These are phyloP conservation scores for Rosa chinensis DNA, from an alignment of 306 rosid species.

Conservation along the genomic window DNA sequence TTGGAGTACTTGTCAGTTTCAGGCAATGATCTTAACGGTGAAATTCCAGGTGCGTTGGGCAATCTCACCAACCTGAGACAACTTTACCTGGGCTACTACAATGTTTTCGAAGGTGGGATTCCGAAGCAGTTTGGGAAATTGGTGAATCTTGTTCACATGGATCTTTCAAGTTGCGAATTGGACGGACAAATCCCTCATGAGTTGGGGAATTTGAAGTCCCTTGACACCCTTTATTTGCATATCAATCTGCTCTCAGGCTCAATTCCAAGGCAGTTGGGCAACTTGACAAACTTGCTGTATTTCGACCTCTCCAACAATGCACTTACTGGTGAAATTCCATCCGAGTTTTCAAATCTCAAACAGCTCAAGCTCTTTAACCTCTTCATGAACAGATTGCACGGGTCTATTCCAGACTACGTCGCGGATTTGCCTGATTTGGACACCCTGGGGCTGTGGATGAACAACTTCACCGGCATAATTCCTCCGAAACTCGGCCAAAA, in stretches of 20 bases:
- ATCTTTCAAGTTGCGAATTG: conserved; percentile 62
- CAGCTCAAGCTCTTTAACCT: conserved; percentile 73
- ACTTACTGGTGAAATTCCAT: conserved; percentile 78
- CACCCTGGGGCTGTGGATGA: conserved; percentile 69
- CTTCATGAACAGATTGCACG: conserved; percentile 77
- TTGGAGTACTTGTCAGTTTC: conserved; percentile 70
- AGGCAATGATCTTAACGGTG: conserved; percentile 71
- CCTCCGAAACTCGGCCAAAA: conserved; percentile 69
- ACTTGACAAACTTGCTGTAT: conserved; percentile 52
- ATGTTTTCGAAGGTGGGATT: conserved; percentile 77
- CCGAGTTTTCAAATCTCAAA: conserved; percentile 57
- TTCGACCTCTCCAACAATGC: conserved; percentile 80
- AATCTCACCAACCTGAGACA: conserved; percentile 62
- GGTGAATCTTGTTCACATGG: conserved; percentile 62
- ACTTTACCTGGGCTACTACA: conserved; percentile 71
- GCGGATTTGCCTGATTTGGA: conserved; percentile 64
- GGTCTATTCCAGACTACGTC: conserved; percentile 75
- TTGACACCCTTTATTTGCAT: conserved; percentile 68
- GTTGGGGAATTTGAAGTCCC: conserved; percentile 60
- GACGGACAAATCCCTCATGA: conserved; percentile 73
- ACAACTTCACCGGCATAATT: conserved; percentile 83
- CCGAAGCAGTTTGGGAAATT: conserved; percentile 67
- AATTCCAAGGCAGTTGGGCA: conserved; percentile 67
- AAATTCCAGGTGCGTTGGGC: conserved; percentile 72
- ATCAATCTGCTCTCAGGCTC: conserved; percentile 67